These are phyloP conservation scores for Claviceps sp. DNA, from an alignment of 2,329 filamentous ascomycete species.

Conservation along the genomic window DNA sequence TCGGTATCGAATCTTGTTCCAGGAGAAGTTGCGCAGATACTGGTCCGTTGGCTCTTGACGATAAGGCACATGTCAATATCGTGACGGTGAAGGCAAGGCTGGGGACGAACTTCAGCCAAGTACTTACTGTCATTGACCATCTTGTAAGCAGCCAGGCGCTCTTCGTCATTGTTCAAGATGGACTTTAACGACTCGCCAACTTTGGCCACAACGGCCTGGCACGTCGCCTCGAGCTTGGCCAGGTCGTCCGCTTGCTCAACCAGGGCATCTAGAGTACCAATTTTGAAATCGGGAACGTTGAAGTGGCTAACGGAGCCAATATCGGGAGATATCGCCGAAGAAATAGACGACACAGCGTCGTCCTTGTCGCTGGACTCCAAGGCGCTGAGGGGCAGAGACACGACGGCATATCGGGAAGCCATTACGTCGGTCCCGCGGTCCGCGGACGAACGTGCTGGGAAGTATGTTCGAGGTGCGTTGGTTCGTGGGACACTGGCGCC, in stretches of 20 bases:
- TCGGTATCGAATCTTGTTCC: conserved; percentile 97
- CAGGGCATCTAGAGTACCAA: conserved; percentile 86
- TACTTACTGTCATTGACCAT: conserved; percentile 81
- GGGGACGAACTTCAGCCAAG: conserved; percentile 9
- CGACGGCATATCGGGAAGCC: conserved; percentile 62
- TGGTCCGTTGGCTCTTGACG: conserved; percentile 79
- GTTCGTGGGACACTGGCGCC: neutral
- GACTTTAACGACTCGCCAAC: conserved; percentile 74
- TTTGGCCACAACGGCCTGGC: conserved; percentile 73
- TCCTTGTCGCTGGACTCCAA: conserved; percentile 68
- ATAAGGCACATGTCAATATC: conserved; percentile 1
- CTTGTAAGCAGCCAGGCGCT: conserved; percentile 75
- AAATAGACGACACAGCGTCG: conserved; percentile 67
- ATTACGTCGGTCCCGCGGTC: conserved; percentile 17
- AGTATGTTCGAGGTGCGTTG: neutral
- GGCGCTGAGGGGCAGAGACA: conserved; percentile 82
- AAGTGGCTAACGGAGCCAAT: conserved; percentile 67
- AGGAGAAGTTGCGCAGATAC: conserved; percentile 77
- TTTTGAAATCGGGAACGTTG: conserved; percentile 87
- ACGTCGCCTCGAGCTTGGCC: conserved; percentile 69
- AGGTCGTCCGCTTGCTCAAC: conserved; percentile 95
- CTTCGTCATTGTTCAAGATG: conserved; percentile 73
- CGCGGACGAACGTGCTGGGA: neutral
- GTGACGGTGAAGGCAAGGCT: conserved; percentile 1
- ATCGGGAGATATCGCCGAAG: conserved; percentile 57